These are phyloP conservation scores for Talaromyces pinophilus DNA, from an alignment of 2,329 filamentous ascomycete genomes.

Conservation along the genomic window DNA sequence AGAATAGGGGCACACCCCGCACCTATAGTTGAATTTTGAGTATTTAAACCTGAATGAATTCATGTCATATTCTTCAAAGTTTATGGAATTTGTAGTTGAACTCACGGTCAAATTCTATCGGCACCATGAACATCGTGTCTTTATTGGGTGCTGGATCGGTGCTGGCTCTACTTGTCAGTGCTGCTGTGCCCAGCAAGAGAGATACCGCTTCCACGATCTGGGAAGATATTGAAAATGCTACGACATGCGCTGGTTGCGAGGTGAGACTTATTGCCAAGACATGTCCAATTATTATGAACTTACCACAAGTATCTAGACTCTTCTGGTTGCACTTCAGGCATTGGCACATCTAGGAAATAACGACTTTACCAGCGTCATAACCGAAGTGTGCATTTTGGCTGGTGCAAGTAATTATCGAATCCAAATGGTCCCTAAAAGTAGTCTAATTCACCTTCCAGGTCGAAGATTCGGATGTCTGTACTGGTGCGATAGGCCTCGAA, in stretches of 20 bases:
- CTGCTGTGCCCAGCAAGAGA: conserved; percentile 24
- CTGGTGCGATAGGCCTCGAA: conserved; percentile 54
- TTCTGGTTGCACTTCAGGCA: conserved; percentile 48
- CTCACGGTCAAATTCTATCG: not conserved
- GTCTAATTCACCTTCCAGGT: conserved; percentile 34
- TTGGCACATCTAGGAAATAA: conserved; percentile 48
- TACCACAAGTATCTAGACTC: conserved; percentile 27
- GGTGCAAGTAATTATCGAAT: conserved; percentile 26
- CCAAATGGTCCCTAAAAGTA: not conserved
- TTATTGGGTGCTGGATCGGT: not conserved
- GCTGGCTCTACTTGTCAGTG: conserved; percentile 21
- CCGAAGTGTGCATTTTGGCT: conserved; percentile 39
- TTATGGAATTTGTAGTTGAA: not conserved
- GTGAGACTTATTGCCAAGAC: conserved; percentile 23
- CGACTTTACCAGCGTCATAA: conserved; percentile 43
- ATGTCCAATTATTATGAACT: not conserved
- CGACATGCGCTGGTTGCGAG: conserved; percentile 38
- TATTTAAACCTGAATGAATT: not conserved
- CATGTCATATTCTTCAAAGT: too few species aligned
- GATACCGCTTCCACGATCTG: conserved; percentile 30
- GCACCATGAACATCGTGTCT: conserved; percentile 9
- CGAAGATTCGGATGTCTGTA: conserved; percentile 59
- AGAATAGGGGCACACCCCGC: conserved; percentile 2
- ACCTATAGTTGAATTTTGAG: not conserved
- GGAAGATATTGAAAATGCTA: conserved; percentile 35